These are phyloP conservation scores for Penicillium fuscoglaucum DNA, from an alignment of 2,329 filamentous ascomycete species.

Conservation along the genomic window DNA sequence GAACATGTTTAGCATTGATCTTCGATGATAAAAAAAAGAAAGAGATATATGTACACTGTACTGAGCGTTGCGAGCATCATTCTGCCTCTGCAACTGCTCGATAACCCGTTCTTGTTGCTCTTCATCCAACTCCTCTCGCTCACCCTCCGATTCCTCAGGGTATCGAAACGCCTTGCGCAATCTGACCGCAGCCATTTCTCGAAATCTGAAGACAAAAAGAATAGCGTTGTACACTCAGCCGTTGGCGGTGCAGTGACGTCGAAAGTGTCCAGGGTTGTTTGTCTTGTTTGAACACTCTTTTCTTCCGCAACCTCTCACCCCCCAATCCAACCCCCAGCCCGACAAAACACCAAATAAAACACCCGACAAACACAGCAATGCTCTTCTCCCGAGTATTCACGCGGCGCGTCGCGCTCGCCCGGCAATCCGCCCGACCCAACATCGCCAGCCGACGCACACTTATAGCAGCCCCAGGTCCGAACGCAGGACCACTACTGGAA, in stretches of 20 bases:
- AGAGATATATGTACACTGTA: slow-evolving; percentile 39
- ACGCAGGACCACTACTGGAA: slow-evolving; percentile 53
- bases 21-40: not conserved
- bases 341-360: not conserved
- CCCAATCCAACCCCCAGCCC: slow-evolving; percentile 6
- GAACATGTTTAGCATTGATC: slow-evolving; percentile 7
- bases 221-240: not conserved
- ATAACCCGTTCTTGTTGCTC: slow-evolving; percentile 55
- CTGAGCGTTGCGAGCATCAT: slow-evolving; percentile 41
- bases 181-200: slow-evolving; percentile 55
- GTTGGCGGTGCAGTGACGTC: slow-evolving; percentile 6
- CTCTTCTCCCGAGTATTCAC: slow-evolving; percentile 15
- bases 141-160: slow-evolving; percentile 59
- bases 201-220: not conserved
- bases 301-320: slow-evolving; percentile 8
- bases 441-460: slow-evolving; percentile 43
- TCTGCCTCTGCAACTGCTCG: slow-evolving; percentile 35
- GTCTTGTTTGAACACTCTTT: slow-evolving; percentile 27
- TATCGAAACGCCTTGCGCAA: slow-evolving; percentile 78
- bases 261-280: slow-evolving; percentile 18
- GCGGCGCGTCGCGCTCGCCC: slow-evolving; percentile 19
- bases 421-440: slow-evolving; percentile 10
- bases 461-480: slow-evolving; percentile 52
- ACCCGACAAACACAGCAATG: slow-evolving; percentile 5
- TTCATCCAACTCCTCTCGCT: slow-evolving; percentile 69